Base-by-base conservation (phyloP, 2,329 filamentous ascomycete species). In the Penicillium psychrosexuale region DNA sequence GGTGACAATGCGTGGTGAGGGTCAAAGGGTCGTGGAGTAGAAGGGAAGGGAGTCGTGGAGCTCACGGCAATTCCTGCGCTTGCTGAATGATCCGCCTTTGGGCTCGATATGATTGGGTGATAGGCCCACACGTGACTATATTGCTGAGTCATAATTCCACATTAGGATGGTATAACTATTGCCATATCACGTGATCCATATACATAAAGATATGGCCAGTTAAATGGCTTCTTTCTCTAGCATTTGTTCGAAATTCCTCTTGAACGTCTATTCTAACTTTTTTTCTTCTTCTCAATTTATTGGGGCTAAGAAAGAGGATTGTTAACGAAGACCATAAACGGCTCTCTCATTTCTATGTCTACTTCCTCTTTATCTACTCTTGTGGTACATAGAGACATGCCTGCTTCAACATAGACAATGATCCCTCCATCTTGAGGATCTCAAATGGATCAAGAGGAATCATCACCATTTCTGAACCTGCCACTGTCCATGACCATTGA, bases 401-500 rank as follows among this genome's bases (percentile, higher is more conserved):
- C 48, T 64, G 65, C 33, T 70, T 74, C 47, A 63, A 59, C 54
- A 72, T 53, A 56, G 59, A 61, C 33, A 63, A 53, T 28, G 60
- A 55, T 8, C 63, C 62, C n/a, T 57, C 62, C 13, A 57, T 54
- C 15, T 53, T 57, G 17, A 75, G 56, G 47, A 73, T 57, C 15
- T 59, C 53, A 36, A 76, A 55, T 27, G 73, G 71, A 49, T 74
- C 66, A 46, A 69, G 67, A 0, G 70, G 67, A 27, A 70, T 62
- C 50, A 70, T 65, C 39, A 75, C 66, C 47, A 63, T 66, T 55
- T 78, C 75, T 38, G 75, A 70, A 47, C 75, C 69, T 38, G 67
- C 67, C 40, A 76, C 66, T 55, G 71, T 70, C 70, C 74, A 77
- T 24, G 72, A 72, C 76, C 76, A 78, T 43, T 74, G 72, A 44